Conservation (phyloP, 768 basidiomycete species). For the Royoungia palumana region DNA sequence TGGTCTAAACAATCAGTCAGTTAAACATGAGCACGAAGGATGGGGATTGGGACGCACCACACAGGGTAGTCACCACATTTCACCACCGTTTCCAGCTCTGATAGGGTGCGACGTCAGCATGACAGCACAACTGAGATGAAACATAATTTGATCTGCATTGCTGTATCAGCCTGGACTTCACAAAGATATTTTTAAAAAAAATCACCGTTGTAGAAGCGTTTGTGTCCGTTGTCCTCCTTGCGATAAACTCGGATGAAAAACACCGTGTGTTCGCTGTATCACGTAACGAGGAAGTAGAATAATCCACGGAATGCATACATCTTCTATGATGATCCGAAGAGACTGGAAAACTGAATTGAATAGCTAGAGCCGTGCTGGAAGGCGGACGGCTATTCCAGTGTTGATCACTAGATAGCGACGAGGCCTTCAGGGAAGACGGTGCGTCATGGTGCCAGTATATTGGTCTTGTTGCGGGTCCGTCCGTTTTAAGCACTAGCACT, state of each 20-base stretch:
- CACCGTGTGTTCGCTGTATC: background rate
- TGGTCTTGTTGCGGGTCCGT: background rate
- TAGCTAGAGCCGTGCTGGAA: constrained; percentile 1
- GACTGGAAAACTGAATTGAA: background rate
- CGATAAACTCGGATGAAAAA: constrained; percentile 1
- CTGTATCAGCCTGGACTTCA: background rate
- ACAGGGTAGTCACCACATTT: too few species aligned
- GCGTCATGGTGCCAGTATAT: background rate
- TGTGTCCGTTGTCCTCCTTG: background rate
- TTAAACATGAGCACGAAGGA: background rate
- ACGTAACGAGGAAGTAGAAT: constrained; percentile 4
- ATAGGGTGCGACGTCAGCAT: background rate
- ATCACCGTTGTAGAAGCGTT: background rate
- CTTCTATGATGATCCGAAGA: constrained; percentile 10
- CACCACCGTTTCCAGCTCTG: too few species aligned
- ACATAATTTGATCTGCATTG: constrained; percentile 2
- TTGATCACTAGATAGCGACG: constrained; percentile 3
- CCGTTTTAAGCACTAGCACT: too few species aligned
- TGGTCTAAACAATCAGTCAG: background rate
- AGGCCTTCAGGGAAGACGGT: background rate
- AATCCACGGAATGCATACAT: constrained; percentile 4
- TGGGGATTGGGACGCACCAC: background rate
- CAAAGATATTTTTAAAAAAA: background rate
- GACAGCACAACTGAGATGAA: background rate
- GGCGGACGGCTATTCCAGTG: constrained; percentile 2